Evolutionary conservation across 2,329 filamentous ascomycete species (phyloP), one percentile per base, ranked within the genome.

Genomic region (Colletotrichum echinochloae): DNA sequence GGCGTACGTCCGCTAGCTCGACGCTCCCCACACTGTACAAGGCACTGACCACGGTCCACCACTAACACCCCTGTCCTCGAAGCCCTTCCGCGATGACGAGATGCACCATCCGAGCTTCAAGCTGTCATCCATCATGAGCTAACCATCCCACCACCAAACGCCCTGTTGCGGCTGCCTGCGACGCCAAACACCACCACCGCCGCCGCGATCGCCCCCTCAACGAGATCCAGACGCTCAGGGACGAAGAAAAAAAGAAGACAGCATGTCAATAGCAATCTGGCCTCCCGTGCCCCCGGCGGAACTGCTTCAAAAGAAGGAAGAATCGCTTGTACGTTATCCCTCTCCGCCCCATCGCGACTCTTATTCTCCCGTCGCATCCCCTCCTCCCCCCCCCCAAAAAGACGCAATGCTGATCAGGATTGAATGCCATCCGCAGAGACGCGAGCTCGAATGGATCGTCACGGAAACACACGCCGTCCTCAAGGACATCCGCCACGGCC

Each of bases 191-290:
- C 18, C 16, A 33, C n/a, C 4, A 11, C 28, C 28, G 3, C 23
- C 1, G 51, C 9, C 33, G 37, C n/a, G n/a, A n/a, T n/a, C n/a
- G n/a, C n/a, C 20, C 33, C 18, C 39, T 39, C 5, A 26, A 56
- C 0, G 37, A 66, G 23, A 28, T 5, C 7, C 28, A 11, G n/a
- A 14, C n/a, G 2, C 11, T 9, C 8, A 5, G 23, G 49, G n/a
- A n/a, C n/a, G n/a, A n/a, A n/a, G n/a, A n/a, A n/a, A 9, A 18
- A 46, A 30, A 28, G 7, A 62, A 56, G 60, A 60, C 72, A 74
- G 71, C 73, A 90, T 90, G 88, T 88, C 88, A 72, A 79, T 89
- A 74, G 86, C 84, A 74, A 85, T 89, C 81, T 90, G 87, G 87
- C 88, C 88, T 78, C 82, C 82, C 74, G 78, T 89, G 66, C 79